Evolutionary conservation across 2,329 filamentous ascomycete species (phyloP), one percentile per base, ranked within the genome.

Genomic region (Akanthomyces lecanii): DNA sequence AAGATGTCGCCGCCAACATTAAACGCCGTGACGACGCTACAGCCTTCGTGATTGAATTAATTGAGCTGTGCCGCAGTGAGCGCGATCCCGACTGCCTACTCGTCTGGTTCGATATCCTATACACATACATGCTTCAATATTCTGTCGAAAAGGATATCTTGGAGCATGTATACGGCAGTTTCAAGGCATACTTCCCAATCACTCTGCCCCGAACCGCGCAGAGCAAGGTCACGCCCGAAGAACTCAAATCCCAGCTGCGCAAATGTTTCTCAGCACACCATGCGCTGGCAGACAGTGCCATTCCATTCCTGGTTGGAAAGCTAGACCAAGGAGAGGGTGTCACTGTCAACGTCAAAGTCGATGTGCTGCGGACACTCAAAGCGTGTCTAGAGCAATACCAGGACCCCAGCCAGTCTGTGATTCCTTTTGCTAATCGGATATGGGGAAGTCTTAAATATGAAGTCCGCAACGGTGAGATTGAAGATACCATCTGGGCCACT

Each of bases 381-480:
- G 81, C 82, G 5, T 86, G 83, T 63, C 68, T 86, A 21, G 76
- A 78, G 14, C 70, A 77, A 33, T 86, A 85, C 64, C 71, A 76
- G 1, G 72, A 81, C 45, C 75, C 80, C 0, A 73, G 79, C 40
- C 73, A 79, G 61, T 81, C 77, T 10, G 69, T 86, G 16, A 75
- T 74, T 1, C 83, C 84, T 0, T 79, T 81, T 55, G 73, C 78
- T 21, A 75, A 79, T 56, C 77, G 80, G 51, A 79, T 85, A 53
- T 87, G 84, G 84, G 76, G 77, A 36, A 83, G 83, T n/a, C 79
- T 87, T 53, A 87, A 86, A 69, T 86, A 85, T 65, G 84, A 87
- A 66, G 84, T 86, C 14, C 81, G 84, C 40, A 85, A 86, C 61
- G 84, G 84, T 14, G 84, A 87, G 64, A 78, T 84, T 10, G 79